Percentiles rank a stretch among this genome's conserved stretches.
Evolutionary conservation across 1,139 yeast genomes (phyloP).

Genomic region (Taiozyma onychis): DNA sequence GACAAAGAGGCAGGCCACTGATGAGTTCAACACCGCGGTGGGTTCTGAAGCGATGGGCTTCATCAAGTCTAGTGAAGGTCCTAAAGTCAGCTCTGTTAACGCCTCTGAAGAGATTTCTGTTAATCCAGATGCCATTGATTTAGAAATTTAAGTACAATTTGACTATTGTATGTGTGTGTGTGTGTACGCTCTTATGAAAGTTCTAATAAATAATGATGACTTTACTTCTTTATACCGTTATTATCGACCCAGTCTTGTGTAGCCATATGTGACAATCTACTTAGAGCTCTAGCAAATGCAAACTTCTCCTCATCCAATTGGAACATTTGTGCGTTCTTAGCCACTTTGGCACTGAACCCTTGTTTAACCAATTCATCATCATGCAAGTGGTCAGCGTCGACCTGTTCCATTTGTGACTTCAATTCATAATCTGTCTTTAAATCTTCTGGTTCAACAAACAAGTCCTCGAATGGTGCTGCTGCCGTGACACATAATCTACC

Average conservation of each 20-base stretch:
- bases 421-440: constrained; percentile 52
- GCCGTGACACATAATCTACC: constrained; percentile 85
- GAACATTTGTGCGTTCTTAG: constrained; percentile 78
- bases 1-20: constrained; percentile 48
- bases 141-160: constrained; percentile 33
- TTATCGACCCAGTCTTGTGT: constrained; percentile 83
- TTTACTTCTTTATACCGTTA: constrained; percentile 23
- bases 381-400: constrained; percentile 23
- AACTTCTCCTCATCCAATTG: constrained; percentile 89
- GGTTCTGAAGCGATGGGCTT: constrained; percentile 48
- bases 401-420: constrained; percentile 13
- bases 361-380: constrained; percentile 59
- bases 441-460: constrained; percentile 82
- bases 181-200: background rate
- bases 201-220: background rate
- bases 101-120: constrained; percentile 15
- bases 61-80: constrained; percentile 38
- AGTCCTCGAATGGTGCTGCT: constrained; percentile 75
- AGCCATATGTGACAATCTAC: constrained; percentile 90
- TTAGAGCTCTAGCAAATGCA: constrained; percentile 93
- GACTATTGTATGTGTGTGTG: too few relatives aligned
- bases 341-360: constrained; percentile 68
- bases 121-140: constrained; percentile 68
- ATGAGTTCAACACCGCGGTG: constrained; percentile 31
- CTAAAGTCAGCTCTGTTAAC: constrained; percentile 24